phyloP scores from a whole-genome alignment of 176 grass and related monocot genomes.

The Pontederia crassipes region DNA sequence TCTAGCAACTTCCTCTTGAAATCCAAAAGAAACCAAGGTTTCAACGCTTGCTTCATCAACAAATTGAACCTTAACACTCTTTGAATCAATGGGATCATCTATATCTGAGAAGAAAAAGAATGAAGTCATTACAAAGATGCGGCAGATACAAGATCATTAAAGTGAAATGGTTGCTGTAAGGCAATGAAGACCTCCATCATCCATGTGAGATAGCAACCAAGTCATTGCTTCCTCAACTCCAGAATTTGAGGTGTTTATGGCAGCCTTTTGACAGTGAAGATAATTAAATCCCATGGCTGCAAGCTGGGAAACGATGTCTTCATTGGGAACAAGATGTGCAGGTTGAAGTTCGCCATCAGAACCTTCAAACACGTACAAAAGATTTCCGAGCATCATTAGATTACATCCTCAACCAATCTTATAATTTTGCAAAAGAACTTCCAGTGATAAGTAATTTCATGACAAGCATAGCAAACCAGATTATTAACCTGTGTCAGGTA shows the following conservation, averaged over 20 bases:
- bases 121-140: background rate
- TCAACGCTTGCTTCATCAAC: conserved; percentile 85
- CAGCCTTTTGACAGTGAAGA: conserved; percentile 90
- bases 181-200: conserved; percentile 64
- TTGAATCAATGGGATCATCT: conserved; percentile 55
- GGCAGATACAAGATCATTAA: background rate
- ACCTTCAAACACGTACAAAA: conserved; percentile 29
- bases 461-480: background rate
- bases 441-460: background rate
- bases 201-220: conserved; percentile 89
- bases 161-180: background rate
- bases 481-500: conserved; percentile 66
- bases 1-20: conserved; percentile 74
- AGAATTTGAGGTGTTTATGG: conserved; percentile 75
- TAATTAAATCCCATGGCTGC: conserved; percentile 94
- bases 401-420: conserved; percentile 3
- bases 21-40: conserved; percentile 89
- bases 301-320: conserved; percentile 88
- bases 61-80: conserved; percentile 19
- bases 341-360: conserved; percentile 31
- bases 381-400: background rate
- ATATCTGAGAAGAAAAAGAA: conserved; percentile 53
- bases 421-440: too few relatives aligned
- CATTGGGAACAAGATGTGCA: conserved; percentile 39
- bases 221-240: conserved; percentile 94